Conservation (phyloP, 176 grass and related monocot species). For the Lolium perenne region DNA sequence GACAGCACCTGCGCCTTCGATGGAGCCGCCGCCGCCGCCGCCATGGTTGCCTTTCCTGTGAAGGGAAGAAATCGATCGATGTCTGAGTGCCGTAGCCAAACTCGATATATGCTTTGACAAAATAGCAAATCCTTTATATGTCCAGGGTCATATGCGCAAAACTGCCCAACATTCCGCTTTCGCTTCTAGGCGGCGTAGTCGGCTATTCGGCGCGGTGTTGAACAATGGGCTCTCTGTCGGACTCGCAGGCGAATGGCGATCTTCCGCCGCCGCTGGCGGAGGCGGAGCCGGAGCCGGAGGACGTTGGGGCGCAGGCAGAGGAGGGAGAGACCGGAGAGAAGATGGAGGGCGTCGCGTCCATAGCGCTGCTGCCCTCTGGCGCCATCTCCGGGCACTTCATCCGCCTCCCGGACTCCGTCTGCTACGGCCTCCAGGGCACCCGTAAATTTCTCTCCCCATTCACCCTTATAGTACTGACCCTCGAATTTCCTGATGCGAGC, state of each 20-base stretch:
- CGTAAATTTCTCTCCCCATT: slow-evolving; percentile 44
- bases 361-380: slow-evolving; percentile 80
- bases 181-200: background rate
- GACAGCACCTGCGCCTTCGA: slow-evolving; percentile 58
- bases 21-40: slow-evolving; percentile 54
- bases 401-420: slow-evolving; percentile 70
- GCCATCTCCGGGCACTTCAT: slow-evolving; percentile 96
- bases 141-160: background rate
- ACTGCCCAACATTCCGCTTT: background rate
- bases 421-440: slow-evolving; percentile 93
- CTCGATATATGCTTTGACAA: background rate
- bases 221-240: slow-evolving; percentile 36
- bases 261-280: background rate
- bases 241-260: slow-evolving; percentile 30
- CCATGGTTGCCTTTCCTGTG: slow-evolving; percentile 31
- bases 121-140: background rate
- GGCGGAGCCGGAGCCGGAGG: background rate
- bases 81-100: background rate
- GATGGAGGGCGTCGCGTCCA: slow-evolving; percentile 95
- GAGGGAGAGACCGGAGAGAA: slow-evolving; percentile 46
- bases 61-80: slow-evolving; percentile 4
- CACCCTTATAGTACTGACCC: background rate
- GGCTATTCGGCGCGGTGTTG: background rate
- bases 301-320: slow-evolving; percentile 14
- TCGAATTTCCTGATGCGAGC: background rate